phyloP scores from a whole-genome alignment of 139 green algal species.

The Bryopsis sp. region DNA sequence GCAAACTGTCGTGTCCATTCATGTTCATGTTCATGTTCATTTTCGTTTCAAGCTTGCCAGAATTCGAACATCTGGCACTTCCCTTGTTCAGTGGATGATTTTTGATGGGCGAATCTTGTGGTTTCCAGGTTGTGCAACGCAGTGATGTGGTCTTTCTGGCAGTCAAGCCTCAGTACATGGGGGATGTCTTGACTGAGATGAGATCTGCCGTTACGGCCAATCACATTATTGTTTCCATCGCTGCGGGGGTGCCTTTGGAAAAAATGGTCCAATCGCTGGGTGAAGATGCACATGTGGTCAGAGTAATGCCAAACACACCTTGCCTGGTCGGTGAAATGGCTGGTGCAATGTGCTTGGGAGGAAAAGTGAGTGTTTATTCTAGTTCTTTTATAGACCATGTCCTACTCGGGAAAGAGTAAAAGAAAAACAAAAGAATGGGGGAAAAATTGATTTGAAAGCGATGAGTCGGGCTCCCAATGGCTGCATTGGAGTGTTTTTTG shows the following conservation, averaged over 20 bases:
- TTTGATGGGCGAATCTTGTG: too few relatives aligned
- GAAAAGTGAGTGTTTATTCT: constrained; percentile 25
- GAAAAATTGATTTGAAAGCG: too few relatives aligned
- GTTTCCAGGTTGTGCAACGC: constrained; percentile 51
- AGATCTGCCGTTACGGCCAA: neutral
- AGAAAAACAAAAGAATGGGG: too few relatives aligned
- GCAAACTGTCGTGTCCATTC: too few relatives aligned
- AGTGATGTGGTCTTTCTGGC: constrained; percentile 82
- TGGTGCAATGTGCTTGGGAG: constrained; percentile 77
- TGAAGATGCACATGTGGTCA: constrained; percentile 46
- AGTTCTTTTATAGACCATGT: neutral
- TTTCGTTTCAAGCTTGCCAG: too few relatives aligned
- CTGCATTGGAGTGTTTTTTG: too few relatives aligned
- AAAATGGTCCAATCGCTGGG: constrained; percentile 34
- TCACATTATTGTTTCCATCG: constrained; percentile 84
- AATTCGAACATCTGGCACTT: too few relatives aligned
- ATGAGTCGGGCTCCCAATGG: too few relatives aligned
- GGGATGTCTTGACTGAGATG: constrained; percentile 55
- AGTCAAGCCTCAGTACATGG: constrained; percentile 87
- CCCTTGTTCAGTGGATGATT: too few relatives aligned
- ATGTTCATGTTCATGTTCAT: too few relatives aligned
- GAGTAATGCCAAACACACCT: constrained; percentile 97
- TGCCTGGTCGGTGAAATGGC: constrained; percentile 88
- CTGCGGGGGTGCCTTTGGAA: constrained; percentile 77
- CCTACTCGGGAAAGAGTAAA: neutral